Conservation (phyloP, 169 alveolate species). For the Eimeria mitis region DNA sequence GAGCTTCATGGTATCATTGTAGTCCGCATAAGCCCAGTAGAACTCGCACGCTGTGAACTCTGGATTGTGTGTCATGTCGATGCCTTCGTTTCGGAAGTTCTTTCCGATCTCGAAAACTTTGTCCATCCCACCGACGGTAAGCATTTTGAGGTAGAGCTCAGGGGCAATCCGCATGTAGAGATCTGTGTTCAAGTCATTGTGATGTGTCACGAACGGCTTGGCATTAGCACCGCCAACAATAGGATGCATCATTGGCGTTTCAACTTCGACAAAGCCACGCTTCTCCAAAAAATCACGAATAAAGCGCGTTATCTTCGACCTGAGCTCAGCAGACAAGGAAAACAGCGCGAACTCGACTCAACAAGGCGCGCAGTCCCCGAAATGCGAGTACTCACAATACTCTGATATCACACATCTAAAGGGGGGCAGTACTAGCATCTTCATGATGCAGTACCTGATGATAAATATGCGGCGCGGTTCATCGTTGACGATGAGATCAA, state of each 20-base stretch:
- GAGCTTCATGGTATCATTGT: slow-evolving; percentile 97
- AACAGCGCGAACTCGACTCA: not conserved
- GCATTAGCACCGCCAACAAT: slow-evolving; percentile 99
- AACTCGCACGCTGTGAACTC: slow-evolving; percentile 99
- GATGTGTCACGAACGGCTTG: slow-evolving; percentile 98
- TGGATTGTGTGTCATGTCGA: slow-evolving; percentile 99
- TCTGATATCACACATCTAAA: not conserved
- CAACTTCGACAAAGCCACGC: slow-evolving; percentile 97
- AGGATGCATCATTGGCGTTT: slow-evolving; percentile 99
- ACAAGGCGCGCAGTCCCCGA: not conserved
- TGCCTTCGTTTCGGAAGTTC: slow-evolving; percentile 99
- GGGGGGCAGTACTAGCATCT: not conserved
- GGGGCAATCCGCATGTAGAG: slow-evolving; percentile 99
- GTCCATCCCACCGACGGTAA: slow-evolving; percentile 98
- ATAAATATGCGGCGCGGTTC: slow-evolving; percentile 93
- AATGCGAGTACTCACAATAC: not conserved
- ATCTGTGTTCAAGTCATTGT: slow-evolving; percentile 98
- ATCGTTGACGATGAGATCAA: slow-evolving; percentile 97
- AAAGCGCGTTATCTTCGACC: slow-evolving; percentile 90
- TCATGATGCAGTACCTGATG: slow-evolving; percentile 87
- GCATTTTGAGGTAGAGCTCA: slow-evolving; percentile 97
- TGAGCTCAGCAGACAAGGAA: slow-evolving; percentile 13
- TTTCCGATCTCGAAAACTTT: slow-evolving; percentile 99
- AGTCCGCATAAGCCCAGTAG: slow-evolving; percentile 98
- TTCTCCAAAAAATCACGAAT: slow-evolving; percentile 93